Percentiles rank a stretch among this genome's conserved stretches.
These are phyloP conservation scores for Pseudogymnoascus sp. DNA, from an alignment of 2,329 filamentous ascomycete genomes.

Conservation along the genomic window DNA sequence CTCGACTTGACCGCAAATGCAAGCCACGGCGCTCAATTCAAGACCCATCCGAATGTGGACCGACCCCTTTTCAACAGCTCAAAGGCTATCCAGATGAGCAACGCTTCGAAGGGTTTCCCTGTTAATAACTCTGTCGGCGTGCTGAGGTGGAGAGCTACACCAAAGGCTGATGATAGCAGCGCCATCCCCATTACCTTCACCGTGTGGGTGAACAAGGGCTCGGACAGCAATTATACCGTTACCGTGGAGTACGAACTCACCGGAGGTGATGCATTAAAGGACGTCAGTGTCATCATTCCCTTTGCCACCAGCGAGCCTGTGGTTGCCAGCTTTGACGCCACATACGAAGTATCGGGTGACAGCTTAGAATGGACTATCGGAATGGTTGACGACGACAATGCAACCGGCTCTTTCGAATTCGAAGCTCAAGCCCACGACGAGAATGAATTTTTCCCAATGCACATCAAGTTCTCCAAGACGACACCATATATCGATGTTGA, in stretches of 20 bases:
- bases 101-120: conserved; percentile 80
- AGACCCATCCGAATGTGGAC: conserved; percentile 95
- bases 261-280: conserved; percentile 65
- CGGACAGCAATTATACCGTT: conserved; percentile 72
- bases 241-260: conserved; percentile 95
- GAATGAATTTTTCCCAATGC: conserved; percentile 97
- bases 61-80: conserved; percentile 74
- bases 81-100: conserved; percentile 83
- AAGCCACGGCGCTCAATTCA: conserved; percentile 80
- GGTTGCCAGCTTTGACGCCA: conserved; percentile 86
- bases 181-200: conserved; percentile 91
- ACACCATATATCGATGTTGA: conserved; percentile 87
- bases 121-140: conserved; percentile 91
- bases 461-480: conserved; percentile 76
- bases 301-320: conserved; percentile 77
- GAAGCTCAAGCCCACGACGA: conserved; percentile 83
- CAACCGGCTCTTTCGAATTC: conserved; percentile 86
- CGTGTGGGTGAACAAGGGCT: conserved; percentile 91
- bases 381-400: conserved; percentile 70
- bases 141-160: conserved; percentile 81
- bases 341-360: conserved; percentile 89
- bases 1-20: conserved; percentile 68
- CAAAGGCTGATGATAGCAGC: conserved; percentile 69
- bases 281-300: conserved; percentile 82
- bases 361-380: conserved; percentile 92